phyloP scores from a whole-genome alignment of 2,329 filamentous ascomycete genomes.

The Daldinia sp. region DNA sequence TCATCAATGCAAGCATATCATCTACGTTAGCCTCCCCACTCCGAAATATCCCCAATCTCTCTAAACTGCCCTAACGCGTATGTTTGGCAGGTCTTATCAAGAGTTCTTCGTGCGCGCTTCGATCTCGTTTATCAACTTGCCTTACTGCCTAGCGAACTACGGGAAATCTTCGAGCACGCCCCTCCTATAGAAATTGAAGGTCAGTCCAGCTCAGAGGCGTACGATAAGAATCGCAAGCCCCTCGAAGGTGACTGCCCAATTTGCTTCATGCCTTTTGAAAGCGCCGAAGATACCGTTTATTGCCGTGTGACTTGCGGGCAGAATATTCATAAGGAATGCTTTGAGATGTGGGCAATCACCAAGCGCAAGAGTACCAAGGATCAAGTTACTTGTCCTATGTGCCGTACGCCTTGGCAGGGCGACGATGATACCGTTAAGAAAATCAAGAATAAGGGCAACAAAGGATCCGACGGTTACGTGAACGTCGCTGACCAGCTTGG shows the following conservation, averaged over 20 bases:
- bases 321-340: conserved; percentile 67
- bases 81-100: conserved; percentile 62
- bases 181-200: conserved; percentile 60
- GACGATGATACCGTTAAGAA: conserved; percentile 59
- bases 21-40: conserved; percentile 61
- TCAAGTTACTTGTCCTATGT: conserved; percentile 71
- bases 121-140: conserved; percentile 72
- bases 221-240: conserved; percentile 60
- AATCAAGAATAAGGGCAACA: conserved; percentile 57
- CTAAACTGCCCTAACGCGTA: not conserved
- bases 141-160: conserved; percentile 69
- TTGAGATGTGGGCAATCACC: conserved; percentile 65
- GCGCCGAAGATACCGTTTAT: conserved; percentile 59
- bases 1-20: conserved; percentile 73
- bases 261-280: conserved; percentile 64
- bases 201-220: conserved; percentile 24
- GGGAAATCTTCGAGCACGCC: conserved; percentile 67
- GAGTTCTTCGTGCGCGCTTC: conserved; percentile 68
- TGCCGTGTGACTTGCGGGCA: conserved; percentile 65
- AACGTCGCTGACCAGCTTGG: conserved; percentile 73
- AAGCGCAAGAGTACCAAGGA: conserved; percentile 54
- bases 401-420: conserved; percentile 67
- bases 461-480: conserved; percentile 67
- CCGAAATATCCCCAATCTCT: not conserved
- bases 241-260: conserved; percentile 69